Base-by-base conservation (phyloP, 2,329 filamentous ascomycete genomes). In the Didymella glomerata region DNA sequence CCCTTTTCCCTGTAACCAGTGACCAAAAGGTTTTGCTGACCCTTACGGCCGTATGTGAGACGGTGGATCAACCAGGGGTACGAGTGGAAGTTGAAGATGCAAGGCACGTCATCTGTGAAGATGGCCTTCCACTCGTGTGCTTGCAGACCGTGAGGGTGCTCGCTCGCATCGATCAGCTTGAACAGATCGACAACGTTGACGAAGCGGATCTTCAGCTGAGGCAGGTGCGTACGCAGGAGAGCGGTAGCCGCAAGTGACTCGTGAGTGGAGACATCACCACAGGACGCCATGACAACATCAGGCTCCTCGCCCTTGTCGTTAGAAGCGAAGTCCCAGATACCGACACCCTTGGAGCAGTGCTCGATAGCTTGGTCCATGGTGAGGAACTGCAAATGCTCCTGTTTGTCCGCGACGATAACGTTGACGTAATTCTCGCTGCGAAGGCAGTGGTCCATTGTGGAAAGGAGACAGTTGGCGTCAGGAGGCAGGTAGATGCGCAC, bases 21-120 rank as follows among this genome's bases (percentile, higher is more conserved):
- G n/a, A 93, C 90, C 68, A 91, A 87, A 62, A 93, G 77, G 76
- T 90, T 87, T 45, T 82, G 74, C 74, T 84, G 86, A 5, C 89
- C 90, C 1, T 87, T 88, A 1, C 90, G 86, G 79, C 90, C 89
- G 79, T 92, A 93, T 0, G 89, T 90, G 66, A 93, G 78, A 49
- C 90, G 84, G 79, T 93, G 90, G 50, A 93, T 85, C 69, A 93
- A 82, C 89, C 88, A 93, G 9, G 90, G 90, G 79, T 93, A 93
- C 30, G 86, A 89, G 80, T 93, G 90, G 85, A 93, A 93, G 80
- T 92, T 93, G 82, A 93, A 93, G 72, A 93, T 87, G 72, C 92
- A 81, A 22, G 90, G 90, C 65, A 83, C 88, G 79, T 92, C 81
- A 16, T 83, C 81, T 0, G 90, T 93, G 82, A 93, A 93, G 64